These are phyloP conservation scores for Cyclocybe cylindracea DNA, from an alignment of 768 basidiomycete genomes.

Conservation along the genomic window DNA sequence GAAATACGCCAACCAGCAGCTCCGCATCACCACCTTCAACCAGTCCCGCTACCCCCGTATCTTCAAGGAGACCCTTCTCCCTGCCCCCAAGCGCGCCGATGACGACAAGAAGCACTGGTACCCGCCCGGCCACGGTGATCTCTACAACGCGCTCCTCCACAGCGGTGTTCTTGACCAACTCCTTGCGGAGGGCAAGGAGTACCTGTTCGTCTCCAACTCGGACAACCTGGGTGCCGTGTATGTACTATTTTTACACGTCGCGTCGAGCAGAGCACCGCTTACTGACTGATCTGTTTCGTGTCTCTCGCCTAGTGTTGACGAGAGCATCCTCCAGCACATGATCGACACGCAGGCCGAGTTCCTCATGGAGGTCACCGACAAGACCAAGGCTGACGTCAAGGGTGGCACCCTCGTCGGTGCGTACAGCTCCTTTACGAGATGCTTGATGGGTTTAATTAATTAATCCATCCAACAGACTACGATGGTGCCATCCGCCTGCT, in stretches of 20 bases:
- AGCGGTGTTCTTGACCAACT: conserved; percentile 91
- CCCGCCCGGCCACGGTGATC: conserved; percentile 95
- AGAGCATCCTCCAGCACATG: conserved; percentile 86
- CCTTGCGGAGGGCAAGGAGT: conserved; percentile 90
- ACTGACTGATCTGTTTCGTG: conserved; percentile 4
- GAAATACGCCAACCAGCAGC: conserved; percentile 93
- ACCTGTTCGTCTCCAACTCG: conserved; percentile 96
- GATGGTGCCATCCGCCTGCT: conserved; percentile 86
- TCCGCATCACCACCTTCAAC: conserved; percentile 90
- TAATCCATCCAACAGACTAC: conserved; percentile 49
- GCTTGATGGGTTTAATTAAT: neutral
- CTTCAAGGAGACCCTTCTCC: conserved; percentile 84
- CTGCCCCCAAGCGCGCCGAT: conserved; percentile 73
- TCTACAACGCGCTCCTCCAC: conserved; percentile 91
- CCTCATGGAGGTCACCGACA: conserved; percentile 95
- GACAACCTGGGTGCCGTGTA: conserved; percentile 94
- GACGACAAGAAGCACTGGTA: conserved; percentile 95
- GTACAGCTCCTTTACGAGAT: neutral
- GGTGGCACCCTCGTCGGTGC: conserved; percentile 82
- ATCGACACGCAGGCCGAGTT: conserved; percentile 80
- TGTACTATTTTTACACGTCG: conserved; percentile 22
- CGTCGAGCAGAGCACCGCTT: neutral
- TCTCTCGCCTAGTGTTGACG: conserved; percentile 59
- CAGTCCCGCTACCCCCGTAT: conserved; percentile 95
- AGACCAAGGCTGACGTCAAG: conserved; percentile 85